Evolutionary conservation across 495 filamentous ascomycete species (phyloP), one percentile per base, ranked within the genome.

Genomic region (Penicillium chermesinum): DNA sequence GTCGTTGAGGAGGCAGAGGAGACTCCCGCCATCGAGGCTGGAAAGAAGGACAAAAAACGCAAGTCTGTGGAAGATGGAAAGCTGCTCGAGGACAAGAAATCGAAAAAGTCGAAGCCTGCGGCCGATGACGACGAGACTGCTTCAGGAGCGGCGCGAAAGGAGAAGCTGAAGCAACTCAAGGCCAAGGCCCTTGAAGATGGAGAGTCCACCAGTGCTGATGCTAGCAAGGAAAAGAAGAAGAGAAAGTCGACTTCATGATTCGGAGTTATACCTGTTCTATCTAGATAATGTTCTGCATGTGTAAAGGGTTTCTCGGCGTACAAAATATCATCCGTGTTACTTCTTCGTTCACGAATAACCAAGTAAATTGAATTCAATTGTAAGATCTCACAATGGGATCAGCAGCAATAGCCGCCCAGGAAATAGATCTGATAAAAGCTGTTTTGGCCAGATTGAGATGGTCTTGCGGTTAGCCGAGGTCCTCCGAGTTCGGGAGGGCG

Each of bases 21-120:
- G 49, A 55, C 59, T 17, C 65, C 68, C 41, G 63, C 71, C 38
- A 64, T 65, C 18, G 79, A 81, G 62, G 73, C 73, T 17, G 68
- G 72, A 48, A 83, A 80, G 64, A 71, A 76, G 46, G 72, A 70
- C 48, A 88, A 84, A 79, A 88, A 89, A 77, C 77, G 85, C 56
- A 76, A 77, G 62, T 64, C 55, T 75, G 64, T 45, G 65, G 46
- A 50, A 62, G 80, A 81, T 22, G 66, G 82, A 55, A 76, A 80
- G 69, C 71, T 77, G 52, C 72, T 83, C 42, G 73, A 79, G 33
- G 67, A 67, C 21, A 85, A 85, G 70, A 79, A 81, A 48, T 76
- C 62, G 16, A 70, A 73, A 58, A 73, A 73, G 62, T 50, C 61
- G 46, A 70, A 74, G 58, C 57, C 67, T 18, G 59, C 63, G 18